Evolutionary conservation across 2,329 filamentous ascomycete genomes (phyloP).

Genomic region (Aureobasidium sp.): DNA sequence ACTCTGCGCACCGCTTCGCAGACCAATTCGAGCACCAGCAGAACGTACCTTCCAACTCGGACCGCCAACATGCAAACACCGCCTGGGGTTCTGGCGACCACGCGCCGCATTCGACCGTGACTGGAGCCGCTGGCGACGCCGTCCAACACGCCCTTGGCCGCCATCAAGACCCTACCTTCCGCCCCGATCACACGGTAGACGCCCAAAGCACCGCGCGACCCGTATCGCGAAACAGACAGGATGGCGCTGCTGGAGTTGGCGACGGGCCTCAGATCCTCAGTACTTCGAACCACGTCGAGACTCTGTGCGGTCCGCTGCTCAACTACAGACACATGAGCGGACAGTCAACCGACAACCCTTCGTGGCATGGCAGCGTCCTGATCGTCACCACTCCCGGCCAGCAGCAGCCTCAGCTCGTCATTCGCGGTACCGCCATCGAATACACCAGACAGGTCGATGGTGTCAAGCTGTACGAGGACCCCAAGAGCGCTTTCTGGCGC

Average conservation of each 20-base stretch:
- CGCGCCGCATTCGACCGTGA: neutral
- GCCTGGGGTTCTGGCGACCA: neutral
- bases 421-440: slow-evolving; percentile 38
- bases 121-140: neutral
- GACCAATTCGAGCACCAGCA: slow-evolving; percentile 12
- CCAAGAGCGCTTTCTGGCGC: slow-evolving; percentile 49
- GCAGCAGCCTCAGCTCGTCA: slow-evolving; percentile 49
- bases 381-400: slow-evolving; percentile 69
- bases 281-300: slow-evolving; percentile 39
- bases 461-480: slow-evolving; percentile 52
- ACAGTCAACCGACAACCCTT: slow-evolving; percentile 33
- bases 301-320: slow-evolving; percentile 63
- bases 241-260: slow-evolving; percentile 29
- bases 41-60: neutral
- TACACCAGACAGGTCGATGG: slow-evolving; percentile 32
- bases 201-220: neutral
- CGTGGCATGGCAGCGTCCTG: slow-evolving; percentile 79
- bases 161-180: slow-evolving; percentile 8
- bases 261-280: slow-evolving; percentile 35
- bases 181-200: neutral
- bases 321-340: slow-evolving; percentile 70
- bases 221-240: slow-evolving; percentile 7
- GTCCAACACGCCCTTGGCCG: neutral
- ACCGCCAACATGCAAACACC: neutral
- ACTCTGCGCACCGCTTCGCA: neutral